Evolutionary conservation across 139 green algal species (phyloP).

Genomic region (Gonium pectorale): DNA sequence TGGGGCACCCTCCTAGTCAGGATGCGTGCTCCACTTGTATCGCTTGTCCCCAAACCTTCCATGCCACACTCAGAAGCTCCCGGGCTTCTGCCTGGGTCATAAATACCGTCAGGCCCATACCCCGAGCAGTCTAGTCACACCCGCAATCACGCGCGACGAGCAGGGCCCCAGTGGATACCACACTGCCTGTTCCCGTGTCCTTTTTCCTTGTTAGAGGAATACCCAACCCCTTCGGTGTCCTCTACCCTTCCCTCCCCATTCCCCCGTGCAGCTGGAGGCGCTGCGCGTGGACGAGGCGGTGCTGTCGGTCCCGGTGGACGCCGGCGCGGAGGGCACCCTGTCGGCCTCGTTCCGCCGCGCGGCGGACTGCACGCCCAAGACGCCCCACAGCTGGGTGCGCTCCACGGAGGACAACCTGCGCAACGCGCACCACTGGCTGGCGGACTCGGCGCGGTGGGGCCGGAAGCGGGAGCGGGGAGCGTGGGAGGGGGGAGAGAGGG

Average conservation of each 20-base stretch:
- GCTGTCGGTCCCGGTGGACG: slow-evolving; percentile 41
- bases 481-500: not conserved
- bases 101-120: no score
- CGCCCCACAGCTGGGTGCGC: slow-evolving; percentile 56
- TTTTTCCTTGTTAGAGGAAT: no score
- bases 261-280: slow-evolving; percentile 21
- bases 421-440: slow-evolving; percentile 48
- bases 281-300: slow-evolving; percentile 53
- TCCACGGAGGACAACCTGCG: slow-evolving; percentile 58
- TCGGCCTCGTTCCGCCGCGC: slow-evolving; percentile 12
- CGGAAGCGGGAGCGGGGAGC: not conserved
- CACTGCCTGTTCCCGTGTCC: no score
- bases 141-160: no score
- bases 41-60: no score
- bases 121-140: no score
- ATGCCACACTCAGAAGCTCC: no score
- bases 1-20: no score
- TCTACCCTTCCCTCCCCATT: not conserved
- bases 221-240: not conserved
- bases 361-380: slow-evolving; percentile 40
- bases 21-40: no score
- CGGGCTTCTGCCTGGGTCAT: no score
- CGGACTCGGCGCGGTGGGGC: slow-evolving; percentile 45
- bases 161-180: no score
- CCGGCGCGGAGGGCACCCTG: slow-evolving; percentile 5